Percentiles rank a stretch among this genome's conserved stretches.
Conservation (phyloP, 345 rosid species). For the Viola odorata region DNA sequence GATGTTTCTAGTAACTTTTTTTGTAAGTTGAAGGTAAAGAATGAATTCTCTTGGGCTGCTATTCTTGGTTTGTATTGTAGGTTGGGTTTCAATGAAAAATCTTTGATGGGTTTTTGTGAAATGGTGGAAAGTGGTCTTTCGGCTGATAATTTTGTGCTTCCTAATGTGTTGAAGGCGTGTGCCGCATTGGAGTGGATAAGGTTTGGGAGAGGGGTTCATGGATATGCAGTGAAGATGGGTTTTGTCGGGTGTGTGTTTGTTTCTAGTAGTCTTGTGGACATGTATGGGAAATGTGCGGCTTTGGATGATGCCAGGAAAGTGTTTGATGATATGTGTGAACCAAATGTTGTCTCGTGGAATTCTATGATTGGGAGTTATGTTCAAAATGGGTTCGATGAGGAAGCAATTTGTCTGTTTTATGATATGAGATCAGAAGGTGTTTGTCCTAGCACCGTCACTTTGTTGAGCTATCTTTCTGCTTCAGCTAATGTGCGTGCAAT, state of each 20-base stretch:
- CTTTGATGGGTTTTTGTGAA: constrained; percentile 48
- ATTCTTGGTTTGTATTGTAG: constrained; percentile 62
- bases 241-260: constrained; percentile 57
- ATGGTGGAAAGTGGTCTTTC: constrained; percentile 48
- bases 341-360: constrained; percentile 61
- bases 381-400: constrained; percentile 51
- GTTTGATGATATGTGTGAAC: constrained; percentile 49
- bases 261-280: constrained; percentile 57
- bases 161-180: constrained; percentile 71
- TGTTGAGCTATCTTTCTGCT: constrained; percentile 64
- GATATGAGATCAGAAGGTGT: constrained; percentile 53
- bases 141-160: constrained; percentile 68
- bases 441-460: constrained; percentile 52
- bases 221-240: constrained; percentile 52
- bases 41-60: constrained; percentile 85
- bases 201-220: constrained; percentile 67
- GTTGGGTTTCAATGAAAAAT: constrained; percentile 42
- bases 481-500: constrained; percentile 54
- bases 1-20: constrained; percentile 43
- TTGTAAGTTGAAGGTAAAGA: constrained; percentile 36
- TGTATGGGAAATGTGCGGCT: constrained; percentile 62
- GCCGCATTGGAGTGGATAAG: constrained; percentile 48
- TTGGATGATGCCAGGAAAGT: constrained; percentile 53
- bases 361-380: constrained; percentile 53
- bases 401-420: constrained; percentile 39